phyloP scores from a whole-genome alignment of 345 rosid species.

The Eucalyptus shirleyi region DNA sequence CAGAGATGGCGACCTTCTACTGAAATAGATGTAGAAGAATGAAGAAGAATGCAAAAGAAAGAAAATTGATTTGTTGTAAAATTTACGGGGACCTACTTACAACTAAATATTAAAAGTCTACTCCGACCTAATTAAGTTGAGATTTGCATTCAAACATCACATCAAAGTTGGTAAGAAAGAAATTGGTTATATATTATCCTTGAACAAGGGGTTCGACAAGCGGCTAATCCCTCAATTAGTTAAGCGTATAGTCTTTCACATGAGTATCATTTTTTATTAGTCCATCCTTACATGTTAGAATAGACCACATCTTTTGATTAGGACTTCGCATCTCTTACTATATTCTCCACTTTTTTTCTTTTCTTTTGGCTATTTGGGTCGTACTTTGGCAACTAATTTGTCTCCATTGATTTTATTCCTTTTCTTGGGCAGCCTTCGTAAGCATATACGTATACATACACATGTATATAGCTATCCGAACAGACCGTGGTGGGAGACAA shows the following conservation, averaged over 20 bases:
- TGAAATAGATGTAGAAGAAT: not conserved
- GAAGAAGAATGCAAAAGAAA: not conserved
- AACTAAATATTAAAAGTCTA: not conserved
- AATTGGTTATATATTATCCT: not conserved
- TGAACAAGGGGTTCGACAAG: not conserved
- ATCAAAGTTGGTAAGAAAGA: not conserved
- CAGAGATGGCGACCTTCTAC: not conserved
- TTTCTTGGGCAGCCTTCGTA: not conserved
- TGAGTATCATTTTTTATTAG: not conserved
- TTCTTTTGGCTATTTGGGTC: not conserved
- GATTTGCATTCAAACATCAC: not conserved
- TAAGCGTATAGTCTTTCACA: not conserved
- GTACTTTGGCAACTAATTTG: not conserved
- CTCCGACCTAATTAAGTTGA: not conserved
- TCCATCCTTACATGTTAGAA: not conserved
- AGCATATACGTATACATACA: not conserved
- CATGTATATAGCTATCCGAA: not conserved
- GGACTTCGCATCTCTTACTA: not conserved
- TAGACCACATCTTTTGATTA: not conserved
- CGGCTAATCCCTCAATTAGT: not conserved
- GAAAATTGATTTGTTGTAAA: not conserved
- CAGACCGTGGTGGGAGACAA: not conserved
- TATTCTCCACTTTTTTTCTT: not conserved
- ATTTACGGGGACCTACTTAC: not conserved
- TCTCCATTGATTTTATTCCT: not conserved